Evolutionary conservation across 192 early-diverging fungal genomes (phyloP).

Genomic region (Backusella luteola): DNA sequence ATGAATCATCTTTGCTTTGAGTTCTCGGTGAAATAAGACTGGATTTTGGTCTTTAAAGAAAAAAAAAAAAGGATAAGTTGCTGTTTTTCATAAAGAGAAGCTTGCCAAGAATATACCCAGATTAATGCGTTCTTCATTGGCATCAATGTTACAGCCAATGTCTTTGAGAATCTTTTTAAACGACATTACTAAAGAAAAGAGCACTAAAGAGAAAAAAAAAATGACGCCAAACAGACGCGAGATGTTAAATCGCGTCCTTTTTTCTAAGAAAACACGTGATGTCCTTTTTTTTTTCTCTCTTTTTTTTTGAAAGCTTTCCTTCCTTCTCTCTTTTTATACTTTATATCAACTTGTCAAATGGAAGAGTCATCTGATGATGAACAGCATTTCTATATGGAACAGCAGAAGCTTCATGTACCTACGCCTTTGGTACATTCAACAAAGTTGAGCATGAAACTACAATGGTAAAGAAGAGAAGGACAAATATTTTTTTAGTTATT

Average conservation of each 20-base stretch:
- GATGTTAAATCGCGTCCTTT: background rate
- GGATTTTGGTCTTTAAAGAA: background rate
- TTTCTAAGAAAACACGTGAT: background rate
- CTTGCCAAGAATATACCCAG: background rate
- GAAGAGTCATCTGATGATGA: conserved; percentile 32
- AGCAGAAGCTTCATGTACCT: conserved; percentile 38
- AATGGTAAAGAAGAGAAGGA: conserved; percentile 20
- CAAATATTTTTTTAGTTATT: background rate
- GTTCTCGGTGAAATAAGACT: conserved; percentile 16
- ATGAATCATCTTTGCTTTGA: conserved; percentile 4
- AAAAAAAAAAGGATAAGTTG: too few species aligned
- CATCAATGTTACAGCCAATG: background rate
- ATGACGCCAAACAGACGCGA: background rate
- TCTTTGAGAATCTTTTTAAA: conserved; percentile 7
- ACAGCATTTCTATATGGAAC: background rate
- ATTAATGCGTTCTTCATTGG: background rate
- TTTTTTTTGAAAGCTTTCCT: background rate
- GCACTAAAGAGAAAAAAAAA: background rate
- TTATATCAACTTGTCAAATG: background rate
- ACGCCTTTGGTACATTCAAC: conserved; percentile 52
- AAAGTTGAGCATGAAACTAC: conserved; percentile 33
- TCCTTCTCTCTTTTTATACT: too few species aligned
- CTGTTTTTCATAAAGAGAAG: too few species aligned
- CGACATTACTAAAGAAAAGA: background rate
- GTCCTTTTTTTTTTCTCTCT: background rate